Percentiles rank a stretch among this genome's conserved stretches.
Conservation (phyloP, 2,329 filamentous ascomycete genomes). For the Stagonosporopsis rhizophila region DNA sequence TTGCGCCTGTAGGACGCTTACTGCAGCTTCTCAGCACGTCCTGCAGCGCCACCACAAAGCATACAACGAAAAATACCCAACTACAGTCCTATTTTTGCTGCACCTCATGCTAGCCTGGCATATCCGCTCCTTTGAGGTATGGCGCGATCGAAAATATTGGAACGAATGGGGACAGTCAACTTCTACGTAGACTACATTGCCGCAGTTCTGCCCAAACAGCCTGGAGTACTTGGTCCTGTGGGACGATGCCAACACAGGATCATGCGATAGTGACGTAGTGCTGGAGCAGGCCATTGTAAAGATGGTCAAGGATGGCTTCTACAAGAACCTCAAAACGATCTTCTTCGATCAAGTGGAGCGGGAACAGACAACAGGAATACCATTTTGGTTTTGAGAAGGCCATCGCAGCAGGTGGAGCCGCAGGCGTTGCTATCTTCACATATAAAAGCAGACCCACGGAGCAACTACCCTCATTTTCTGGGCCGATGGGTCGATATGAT, state of each 20-base stretch:
- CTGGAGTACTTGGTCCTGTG: background rate
- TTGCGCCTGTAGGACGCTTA: slow-evolving; percentile 1
- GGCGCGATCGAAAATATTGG: slow-evolving; percentile 5
- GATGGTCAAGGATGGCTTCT: background rate
- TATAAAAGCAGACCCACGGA: no score
- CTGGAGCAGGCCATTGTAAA: background rate
- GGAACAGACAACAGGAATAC: no score
- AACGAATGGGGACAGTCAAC: background rate
- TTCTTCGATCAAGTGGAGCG: background rate
- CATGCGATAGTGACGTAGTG: background rate
- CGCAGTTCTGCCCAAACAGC: no score
- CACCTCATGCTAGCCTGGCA: slow-evolving; percentile 4
- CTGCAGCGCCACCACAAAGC: slow-evolving; percentile 5
- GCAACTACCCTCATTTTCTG: no score
- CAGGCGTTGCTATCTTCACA: no score
- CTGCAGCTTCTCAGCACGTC: background rate
- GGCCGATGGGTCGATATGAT: no score
- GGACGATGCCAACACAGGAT: background rate
- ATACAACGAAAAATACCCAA: background rate
- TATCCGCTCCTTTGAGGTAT: slow-evolving; percentile 7
- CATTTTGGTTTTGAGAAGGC: no score
- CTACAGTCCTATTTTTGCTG: background rate
- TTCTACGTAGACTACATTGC: background rate
- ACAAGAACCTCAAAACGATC: background rate
- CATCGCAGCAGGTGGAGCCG: no score